Evolutionary conservation across 257 asterid species (phyloP).

Genomic region (Solanum phureja): DNA sequence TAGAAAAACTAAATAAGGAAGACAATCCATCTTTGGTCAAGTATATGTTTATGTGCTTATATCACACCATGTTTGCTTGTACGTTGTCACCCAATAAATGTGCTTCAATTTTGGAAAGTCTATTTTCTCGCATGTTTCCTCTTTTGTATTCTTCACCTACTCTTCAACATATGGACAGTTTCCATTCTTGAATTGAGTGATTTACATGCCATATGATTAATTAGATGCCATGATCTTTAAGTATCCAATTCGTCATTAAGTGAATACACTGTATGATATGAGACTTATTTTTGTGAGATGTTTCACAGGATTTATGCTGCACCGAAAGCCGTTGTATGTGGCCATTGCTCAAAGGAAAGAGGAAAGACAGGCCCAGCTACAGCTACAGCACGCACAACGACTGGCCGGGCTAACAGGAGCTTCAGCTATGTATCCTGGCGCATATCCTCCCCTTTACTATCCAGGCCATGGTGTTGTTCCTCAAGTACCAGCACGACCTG

Average conservation of each 20-base stretch:
- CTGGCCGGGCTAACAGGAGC: slow-evolving; percentile 47
- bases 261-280: neutral
- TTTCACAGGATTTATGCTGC: slow-evolving; percentile 54
- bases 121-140: neutral
- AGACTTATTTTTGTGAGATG: neutral
- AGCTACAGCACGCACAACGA: slow-evolving; percentile 45
- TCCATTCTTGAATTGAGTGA: neutral
- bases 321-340: slow-evolving; percentile 63
- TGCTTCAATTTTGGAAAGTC: neutral
- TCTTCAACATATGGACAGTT: neutral
- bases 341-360: slow-evolving; percentile 88
- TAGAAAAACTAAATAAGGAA: neutral
- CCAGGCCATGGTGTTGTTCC: slow-evolving; percentile 51
- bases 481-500: slow-evolving; percentile 39
- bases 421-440: slow-evolving; percentile 44
- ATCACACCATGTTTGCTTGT: neutral
- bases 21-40: neutral
- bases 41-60: neutral
- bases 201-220: neutral
- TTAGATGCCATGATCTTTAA: neutral
- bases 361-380: slow-evolving; percentile 65
- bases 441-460: slow-evolving; percentile 63
- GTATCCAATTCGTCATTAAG: neutral
- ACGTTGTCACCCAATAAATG: neutral
- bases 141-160: neutral